Percentiles rank a stretch among this genome's conserved stretches.
Evolutionary conservation across 306 rosid genomes (phyloP).

Genomic region (Quercus robur): DNA sequence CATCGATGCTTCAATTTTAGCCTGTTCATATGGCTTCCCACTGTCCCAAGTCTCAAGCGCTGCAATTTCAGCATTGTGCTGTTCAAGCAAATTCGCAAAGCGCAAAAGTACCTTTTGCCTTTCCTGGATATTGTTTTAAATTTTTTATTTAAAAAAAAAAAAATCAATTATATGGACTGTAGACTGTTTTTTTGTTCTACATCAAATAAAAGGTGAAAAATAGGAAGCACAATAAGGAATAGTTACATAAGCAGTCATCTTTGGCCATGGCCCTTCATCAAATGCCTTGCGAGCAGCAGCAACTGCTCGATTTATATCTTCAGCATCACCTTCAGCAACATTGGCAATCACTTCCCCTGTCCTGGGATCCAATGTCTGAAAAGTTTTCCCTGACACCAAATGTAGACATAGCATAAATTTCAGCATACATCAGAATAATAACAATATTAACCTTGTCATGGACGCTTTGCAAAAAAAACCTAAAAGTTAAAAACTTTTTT

Average conservation of each 20-base stretch:
- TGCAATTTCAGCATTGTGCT: constrained; percentile 69
- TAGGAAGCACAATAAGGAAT: background rate
- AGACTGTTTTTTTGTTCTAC: background rate
- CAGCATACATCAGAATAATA: background rate
- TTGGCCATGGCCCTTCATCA: constrained; percentile 97
- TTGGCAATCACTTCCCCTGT: constrained; percentile 83
- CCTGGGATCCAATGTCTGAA: constrained; percentile 83
- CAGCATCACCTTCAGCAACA: constrained; percentile 80
- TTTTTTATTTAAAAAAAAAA: background rate
- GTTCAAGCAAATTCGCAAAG: constrained; percentile 78
- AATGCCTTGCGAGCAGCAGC: constrained; percentile 89
- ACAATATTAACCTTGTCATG: no score
- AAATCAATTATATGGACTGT: background rate
- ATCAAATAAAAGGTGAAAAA: background rate
- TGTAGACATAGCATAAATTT: background rate
- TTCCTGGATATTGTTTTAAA: constrained; percentile 44
- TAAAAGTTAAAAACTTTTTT: no score
- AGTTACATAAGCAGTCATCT: constrained; percentile 79
- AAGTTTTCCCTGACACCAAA: constrained; percentile 60
- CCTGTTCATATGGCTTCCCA: constrained; percentile 86
- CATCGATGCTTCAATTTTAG: constrained; percentile 66
- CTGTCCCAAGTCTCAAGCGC: constrained; percentile 93
- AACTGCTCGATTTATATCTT: constrained; percentile 86
- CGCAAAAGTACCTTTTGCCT: constrained; percentile 60
- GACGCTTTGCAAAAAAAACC: no score